Conservation (phyloP, 148 eudicot genomes). For the Cornus controversa region DNA sequence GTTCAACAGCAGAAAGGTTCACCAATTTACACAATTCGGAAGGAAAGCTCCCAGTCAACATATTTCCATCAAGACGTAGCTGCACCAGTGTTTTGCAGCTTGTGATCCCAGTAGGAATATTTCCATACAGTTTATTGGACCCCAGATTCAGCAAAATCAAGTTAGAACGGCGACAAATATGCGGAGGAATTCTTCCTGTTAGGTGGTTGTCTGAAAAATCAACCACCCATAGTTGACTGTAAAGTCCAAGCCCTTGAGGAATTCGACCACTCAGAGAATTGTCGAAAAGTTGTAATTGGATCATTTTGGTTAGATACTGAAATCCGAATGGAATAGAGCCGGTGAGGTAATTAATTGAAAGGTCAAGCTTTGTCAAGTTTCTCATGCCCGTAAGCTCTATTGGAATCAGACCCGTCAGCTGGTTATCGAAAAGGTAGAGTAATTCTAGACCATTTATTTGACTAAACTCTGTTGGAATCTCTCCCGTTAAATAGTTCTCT, state of each 20-base stretch:
- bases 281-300: slow-evolving; percentile 73
- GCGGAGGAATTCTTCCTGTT: slow-evolving; percentile 71
- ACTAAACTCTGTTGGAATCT: slow-evolving; percentile 71
- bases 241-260: slow-evolving; percentile 69
- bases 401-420: slow-evolving; percentile 73
- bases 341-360: slow-evolving; percentile 74
- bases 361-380: slow-evolving; percentile 75
- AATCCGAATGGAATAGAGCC: slow-evolving; percentile 81
- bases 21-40: slow-evolving; percentile 63
- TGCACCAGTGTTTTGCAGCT: slow-evolving; percentile 69
- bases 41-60: slow-evolving; percentile 73
- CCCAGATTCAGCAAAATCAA: slow-evolving; percentile 73
- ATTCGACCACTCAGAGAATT: slow-evolving; percentile 67
- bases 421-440: slow-evolving; percentile 76
- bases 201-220: slow-evolving; percentile 79
- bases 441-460: slow-evolving; percentile 54
- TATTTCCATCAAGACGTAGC: slow-evolving; percentile 63
- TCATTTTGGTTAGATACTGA: slow-evolving; percentile 61
- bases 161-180: slow-evolving; percentile 62
- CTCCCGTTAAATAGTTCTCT: slow-evolving; percentile 66
- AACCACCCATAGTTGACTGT: slow-evolving; percentile 79
- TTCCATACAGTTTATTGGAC: slow-evolving; percentile 68
- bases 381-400: slow-evolving; percentile 54
- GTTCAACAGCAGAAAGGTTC: slow-evolving; percentile 74
- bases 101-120: slow-evolving; percentile 62